These are phyloP conservation scores for Raffaelea albimanens DNA, from an alignment of 2,329 filamentous ascomycete species.

Conservation along the genomic window DNA sequence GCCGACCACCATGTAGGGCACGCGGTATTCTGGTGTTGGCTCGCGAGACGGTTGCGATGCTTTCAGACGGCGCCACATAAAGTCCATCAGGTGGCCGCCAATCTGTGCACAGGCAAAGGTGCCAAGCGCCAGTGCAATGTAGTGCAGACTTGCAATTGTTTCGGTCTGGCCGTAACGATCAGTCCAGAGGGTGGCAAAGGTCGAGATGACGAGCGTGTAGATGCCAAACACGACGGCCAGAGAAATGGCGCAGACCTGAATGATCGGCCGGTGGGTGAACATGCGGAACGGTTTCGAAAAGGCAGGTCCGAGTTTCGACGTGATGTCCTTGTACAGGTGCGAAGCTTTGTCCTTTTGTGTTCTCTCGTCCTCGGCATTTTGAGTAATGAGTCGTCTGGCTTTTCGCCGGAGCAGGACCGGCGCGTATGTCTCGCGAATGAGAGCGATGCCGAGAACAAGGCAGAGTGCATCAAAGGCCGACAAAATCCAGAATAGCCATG, in stretches of 20 bases:
- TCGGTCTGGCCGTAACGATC: background rate
- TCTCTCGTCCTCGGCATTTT: background rate
- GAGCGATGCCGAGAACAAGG: background rate
- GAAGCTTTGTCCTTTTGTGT: background rate
- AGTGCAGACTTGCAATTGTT: background rate
- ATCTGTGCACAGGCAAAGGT: background rate
- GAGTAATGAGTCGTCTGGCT: background rate
- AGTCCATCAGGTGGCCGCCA: constrained; percentile 1
- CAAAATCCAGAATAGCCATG: constrained; percentile 1
- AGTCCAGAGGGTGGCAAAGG: background rate
- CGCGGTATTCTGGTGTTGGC: background rate
- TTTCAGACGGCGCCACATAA: background rate
- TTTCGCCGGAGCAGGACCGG: background rate
- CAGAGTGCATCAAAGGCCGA: background rate
- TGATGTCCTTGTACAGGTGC: background rate
- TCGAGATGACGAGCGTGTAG: background rate
- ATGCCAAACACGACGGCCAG: background rate
- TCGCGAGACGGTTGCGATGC: background rate
- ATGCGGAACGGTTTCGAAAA: background rate
- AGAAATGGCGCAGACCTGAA: background rate
- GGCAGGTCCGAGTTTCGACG: background rate
- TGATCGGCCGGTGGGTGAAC: background rate
- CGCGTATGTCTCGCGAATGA: background rate
- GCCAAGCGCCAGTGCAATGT: background rate
- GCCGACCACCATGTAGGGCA: background rate